phyloP scores from a whole-genome alignment of 2,329 filamentous ascomycete genomes.

The Fusarium multiceps region DNA sequence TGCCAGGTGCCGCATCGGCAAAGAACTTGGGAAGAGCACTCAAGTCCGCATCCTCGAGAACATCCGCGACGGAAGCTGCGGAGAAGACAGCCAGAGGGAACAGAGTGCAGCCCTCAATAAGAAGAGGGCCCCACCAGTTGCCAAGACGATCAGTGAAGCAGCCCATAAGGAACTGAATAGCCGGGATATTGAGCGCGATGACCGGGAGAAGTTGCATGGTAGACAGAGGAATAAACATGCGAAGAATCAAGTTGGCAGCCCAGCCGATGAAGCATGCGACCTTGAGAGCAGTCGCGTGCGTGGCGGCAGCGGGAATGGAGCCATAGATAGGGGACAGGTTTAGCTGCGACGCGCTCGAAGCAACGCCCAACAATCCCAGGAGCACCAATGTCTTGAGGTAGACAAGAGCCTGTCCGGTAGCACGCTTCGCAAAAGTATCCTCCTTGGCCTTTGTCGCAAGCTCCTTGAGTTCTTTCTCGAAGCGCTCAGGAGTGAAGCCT shows the following conservation, averaged over 20 bases:
- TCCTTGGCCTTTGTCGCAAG: slow-evolving; percentile 59
- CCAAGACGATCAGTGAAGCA: slow-evolving; percentile 73
- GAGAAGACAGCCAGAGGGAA: slow-evolving; percentile 75
- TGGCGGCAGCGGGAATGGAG: slow-evolving; percentile 78
- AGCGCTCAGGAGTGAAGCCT: slow-evolving; percentile 61
- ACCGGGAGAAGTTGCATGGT: slow-evolving; percentile 72
- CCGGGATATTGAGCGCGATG: slow-evolving; percentile 79
- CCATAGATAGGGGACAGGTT: slow-evolving; percentile 90
- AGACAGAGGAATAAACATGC: slow-evolving; percentile 58
- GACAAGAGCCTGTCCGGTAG: slow-evolving; percentile 53
- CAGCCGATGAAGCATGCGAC: slow-evolving; percentile 77
- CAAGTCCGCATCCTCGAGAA: slow-evolving; percentile 71
- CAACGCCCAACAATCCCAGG: slow-evolving; percentile 61
- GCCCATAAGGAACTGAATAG: slow-evolving; percentile 78
- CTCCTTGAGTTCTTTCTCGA: slow-evolving; percentile 64
- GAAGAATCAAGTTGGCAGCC: slow-evolving; percentile 70
- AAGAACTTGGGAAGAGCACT: slow-evolving; percentile 66
- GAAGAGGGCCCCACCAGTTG: slow-evolving; percentile 75
- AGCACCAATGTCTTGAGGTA: slow-evolving; percentile 51
- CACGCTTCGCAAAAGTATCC: slow-evolving; percentile 49
- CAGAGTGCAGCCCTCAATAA: slow-evolving; percentile 79
- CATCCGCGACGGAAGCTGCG: slow-evolving; percentile 70
- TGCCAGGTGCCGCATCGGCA: slow-evolving; percentile 71
- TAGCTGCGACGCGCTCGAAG: slow-evolving; percentile 77
- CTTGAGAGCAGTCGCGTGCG: slow-evolving; percentile 75